Percentiles rank a stretch among this genome's conserved stretches.
These are phyloP conservation scores for Rhododendron molle DNA, from an alignment of 148 eudicot species.

Conservation along the genomic window DNA sequence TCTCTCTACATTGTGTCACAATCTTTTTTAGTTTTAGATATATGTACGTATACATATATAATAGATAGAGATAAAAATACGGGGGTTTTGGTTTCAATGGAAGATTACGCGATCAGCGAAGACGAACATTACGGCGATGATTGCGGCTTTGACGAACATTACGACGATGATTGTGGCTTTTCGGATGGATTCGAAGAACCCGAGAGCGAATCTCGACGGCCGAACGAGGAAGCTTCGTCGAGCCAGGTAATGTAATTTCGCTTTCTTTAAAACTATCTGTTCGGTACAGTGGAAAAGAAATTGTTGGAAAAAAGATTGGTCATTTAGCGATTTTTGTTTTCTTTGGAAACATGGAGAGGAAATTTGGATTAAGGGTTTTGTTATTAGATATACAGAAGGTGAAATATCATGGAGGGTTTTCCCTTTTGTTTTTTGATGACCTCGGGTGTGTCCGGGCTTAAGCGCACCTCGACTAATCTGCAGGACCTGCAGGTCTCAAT, in stretches of 20 bases:
- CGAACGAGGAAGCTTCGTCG: constrained; percentile 20
- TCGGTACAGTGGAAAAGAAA: not conserved
- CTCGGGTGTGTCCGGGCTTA: not conserved
- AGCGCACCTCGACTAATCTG: not conserved
- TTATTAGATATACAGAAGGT: not conserved
- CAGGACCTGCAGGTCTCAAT: too few species aligned
- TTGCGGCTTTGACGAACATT: constrained; percentile 20
- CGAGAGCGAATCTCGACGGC: constrained; percentile 12
- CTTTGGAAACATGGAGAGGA: not conserved
- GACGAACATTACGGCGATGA: constrained; percentile 29
- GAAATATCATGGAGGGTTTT: not conserved
- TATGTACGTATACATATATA: not conserved
- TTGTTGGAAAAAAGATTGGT: not conserved
- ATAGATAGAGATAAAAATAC: not conserved
- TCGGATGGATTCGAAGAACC: constrained; percentile 26
- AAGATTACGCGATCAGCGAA: constrained; percentile 34
- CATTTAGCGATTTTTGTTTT: not conserved
- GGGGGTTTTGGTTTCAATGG: constrained; percentile 20
- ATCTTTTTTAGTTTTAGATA: not conserved
- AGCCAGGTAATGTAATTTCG: constrained; percentile 27
- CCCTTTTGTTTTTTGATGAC: too few species aligned
- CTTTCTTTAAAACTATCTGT: not conserved
- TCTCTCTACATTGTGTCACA: not conserved
- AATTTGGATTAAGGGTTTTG: not conserved
- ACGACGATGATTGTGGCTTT: constrained; percentile 23